A percentile compares a stretch with the other conserved stretches of the same genome.
These are phyloP conservation scores for Globisporangium lucens DNA, from an alignment of 352 stramenopile species.

Conservation along the genomic window DNA sequence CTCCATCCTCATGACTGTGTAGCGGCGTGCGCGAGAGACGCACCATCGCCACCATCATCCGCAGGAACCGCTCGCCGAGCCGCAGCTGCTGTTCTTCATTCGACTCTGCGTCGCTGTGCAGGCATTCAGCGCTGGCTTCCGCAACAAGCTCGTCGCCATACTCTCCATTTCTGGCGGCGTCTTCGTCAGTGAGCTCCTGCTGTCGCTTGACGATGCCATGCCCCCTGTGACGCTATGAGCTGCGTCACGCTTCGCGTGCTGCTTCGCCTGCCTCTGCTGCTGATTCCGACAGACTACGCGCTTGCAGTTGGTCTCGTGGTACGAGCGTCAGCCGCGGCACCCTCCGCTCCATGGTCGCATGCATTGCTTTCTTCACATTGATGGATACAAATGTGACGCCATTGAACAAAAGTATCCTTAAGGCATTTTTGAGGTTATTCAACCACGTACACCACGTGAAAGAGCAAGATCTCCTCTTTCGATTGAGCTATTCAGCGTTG, in stretches of 20 bases:
- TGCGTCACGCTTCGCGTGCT: not conserved
- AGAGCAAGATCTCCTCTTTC: too few species aligned
- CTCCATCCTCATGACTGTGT: not conserved
- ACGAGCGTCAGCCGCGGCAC: constrained; percentile 49
- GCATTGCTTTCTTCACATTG: not conserved
- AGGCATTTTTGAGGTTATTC: too few species aligned
- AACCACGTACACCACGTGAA: too few species aligned
- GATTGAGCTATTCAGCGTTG: too few species aligned
- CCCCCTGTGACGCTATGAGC: not conserved
- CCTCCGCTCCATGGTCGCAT: constrained; percentile 24
- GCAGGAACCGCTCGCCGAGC: constrained; percentile 54
- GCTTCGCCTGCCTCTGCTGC: constrained; percentile 8
- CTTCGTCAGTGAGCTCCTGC: not conserved
- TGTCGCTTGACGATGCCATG: not conserved
- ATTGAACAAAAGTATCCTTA: too few species aligned
- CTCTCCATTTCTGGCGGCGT: not conserved
- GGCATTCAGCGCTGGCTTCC: not conserved
- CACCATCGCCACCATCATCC: constrained; percentile 51
- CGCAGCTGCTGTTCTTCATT: constrained; percentile 25
- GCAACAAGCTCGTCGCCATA: not conserved
- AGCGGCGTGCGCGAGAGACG: constrained; percentile 29
- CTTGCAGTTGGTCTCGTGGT: constrained; percentile 32
- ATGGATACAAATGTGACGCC: too few species aligned
- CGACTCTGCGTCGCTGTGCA: not conserved
- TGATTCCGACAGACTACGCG: constrained; percentile 10